phyloP scores from a whole-genome alignment of 768 basidiomycete genomes.

The Suillus occidentalis region DNA sequence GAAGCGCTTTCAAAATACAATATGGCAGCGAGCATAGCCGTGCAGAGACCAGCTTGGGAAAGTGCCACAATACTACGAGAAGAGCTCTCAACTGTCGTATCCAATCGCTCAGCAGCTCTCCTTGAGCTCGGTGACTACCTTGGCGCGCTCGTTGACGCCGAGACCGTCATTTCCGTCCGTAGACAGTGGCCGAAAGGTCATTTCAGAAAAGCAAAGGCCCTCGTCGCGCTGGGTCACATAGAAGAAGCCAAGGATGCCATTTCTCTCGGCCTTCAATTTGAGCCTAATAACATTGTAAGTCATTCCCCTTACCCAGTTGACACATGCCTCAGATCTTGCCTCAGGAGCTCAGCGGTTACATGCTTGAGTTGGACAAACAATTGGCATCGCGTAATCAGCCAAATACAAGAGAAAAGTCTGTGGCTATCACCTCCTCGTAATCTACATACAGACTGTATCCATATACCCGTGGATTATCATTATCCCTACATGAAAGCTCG shows the following conservation, averaged over 20 bases:
- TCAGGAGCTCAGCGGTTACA: conserved; percentile 34
- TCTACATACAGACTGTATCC: not conserved
- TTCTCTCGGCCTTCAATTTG: conserved; percentile 81
- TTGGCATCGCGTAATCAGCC: conserved; percentile 15
- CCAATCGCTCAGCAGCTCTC: conserved; percentile 90
- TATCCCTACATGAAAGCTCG: not conserved
- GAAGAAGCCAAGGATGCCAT: conserved; percentile 83
- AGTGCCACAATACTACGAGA: conserved; percentile 79
- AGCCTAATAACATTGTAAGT: conserved; percentile 62
- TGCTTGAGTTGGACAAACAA: conserved; percentile 30
- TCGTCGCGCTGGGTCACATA: conserved; percentile 66
- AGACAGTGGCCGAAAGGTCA: conserved; percentile 94
- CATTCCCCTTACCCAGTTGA: not conserved
- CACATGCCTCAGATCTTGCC: conserved; percentile 12
- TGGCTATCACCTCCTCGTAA: not conserved
- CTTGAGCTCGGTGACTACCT: conserved; percentile 74
- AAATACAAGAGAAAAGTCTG: not conserved
- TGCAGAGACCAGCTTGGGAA: conserved; percentile 89
- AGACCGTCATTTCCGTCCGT: conserved; percentile 82
- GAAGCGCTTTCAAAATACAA: conserved; percentile 81
- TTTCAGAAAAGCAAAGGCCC: conserved; percentile 89
- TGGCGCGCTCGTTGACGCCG: conserved; percentile 83
- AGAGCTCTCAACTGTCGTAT: conserved; percentile 85
- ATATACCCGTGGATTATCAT: conserved; percentile 2
- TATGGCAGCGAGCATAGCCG: conserved; percentile 71